Base-by-base conservation (phyloP, 1,139 yeast genomes). In the Arxiozyma heterogenica region DNA sequence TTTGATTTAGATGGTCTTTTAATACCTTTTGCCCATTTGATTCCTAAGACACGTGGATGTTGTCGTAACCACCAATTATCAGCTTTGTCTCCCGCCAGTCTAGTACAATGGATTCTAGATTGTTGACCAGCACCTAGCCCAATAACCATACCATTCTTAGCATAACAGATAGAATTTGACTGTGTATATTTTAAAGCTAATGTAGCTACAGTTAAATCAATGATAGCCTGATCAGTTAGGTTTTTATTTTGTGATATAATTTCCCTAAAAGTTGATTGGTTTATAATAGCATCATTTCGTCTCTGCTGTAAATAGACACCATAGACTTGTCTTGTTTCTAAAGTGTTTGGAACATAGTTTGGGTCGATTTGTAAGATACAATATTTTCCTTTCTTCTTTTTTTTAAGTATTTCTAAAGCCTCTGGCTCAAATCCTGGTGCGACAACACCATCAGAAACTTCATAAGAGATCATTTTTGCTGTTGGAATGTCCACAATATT, bases 41-140 rank as follows among this genome's bases (percentile, higher is more conserved):
- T 86, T 25, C 78, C 94, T 56, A 93, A 76, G 22, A 93, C 98
- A 70, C 78, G 82, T 64, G 98, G 98, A 73, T 93, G 98, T 74
- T 93, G 98, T 79, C 98, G 86, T 69, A 93, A 80, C 98, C 98
- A 93, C 98, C 98, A 93, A 80, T 89, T 90, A 74, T 93, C 97
- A 61, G 98, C 97, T 79, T 93, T 93, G 69, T 93, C 98, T 71
- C 98, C 98, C 52, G 98, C 98, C 65, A 93, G 81, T 77, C 98
- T 85, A 54, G 98, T 93, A 78, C 98, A 93, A 78, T 93, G 98
- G 69, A 93, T 93, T 77, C 98, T 86, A 52, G 97, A 89, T 77
- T 93, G 98, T 79, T 93, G 98, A 64, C 98, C 98, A 57, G 98
- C 98, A 68, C 98, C 98, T 66, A 93, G 81, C 62, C 98, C 98